These are phyloP conservation scores for Stephanodiscus minutulus DNA, from an alignment of 108 stramenopile genomes.

Conservation along the genomic window DNA sequence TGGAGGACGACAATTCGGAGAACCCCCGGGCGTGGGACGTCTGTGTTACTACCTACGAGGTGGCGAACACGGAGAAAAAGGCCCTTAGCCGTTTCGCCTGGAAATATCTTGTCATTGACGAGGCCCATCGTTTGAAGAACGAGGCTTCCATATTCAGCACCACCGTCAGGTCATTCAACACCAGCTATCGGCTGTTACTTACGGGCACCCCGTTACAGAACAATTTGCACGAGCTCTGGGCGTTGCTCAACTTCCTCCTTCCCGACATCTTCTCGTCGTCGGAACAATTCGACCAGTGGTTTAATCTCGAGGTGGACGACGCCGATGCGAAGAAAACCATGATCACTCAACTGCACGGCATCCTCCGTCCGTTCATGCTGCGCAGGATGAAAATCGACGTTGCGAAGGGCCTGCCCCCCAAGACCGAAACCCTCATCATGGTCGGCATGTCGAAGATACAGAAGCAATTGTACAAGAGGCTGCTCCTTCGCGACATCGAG, in stretches of 20 bases:
- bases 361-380: slow-evolving; percentile 98
- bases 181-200: slow-evolving; percentile 89
- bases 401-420: slow-evolving; percentile 87
- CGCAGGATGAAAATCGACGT: slow-evolving; percentile 96
- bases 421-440: slow-evolving; percentile 92
- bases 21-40: slow-evolving; percentile 91
- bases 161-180: slow-evolving; percentile 88
- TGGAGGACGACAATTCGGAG: slow-evolving; percentile 80
- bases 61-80: slow-evolving; percentile 86
- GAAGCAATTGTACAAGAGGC: slow-evolving; percentile 92
- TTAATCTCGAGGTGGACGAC: slow-evolving; percentile 88
- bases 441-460: slow-evolving; percentile 91
- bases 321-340: slow-evolving; percentile 88
- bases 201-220: slow-evolving; percentile 99
- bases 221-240: slow-evolving; percentile 95
- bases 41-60: slow-evolving; percentile 97
- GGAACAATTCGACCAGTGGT: slow-evolving; percentile 95
- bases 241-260: slow-evolving; percentile 90
- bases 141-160: slow-evolving; percentile 87
- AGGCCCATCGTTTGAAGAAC: slow-evolving; percentile 98
- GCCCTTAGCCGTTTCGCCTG: slow-evolving; percentile 88
- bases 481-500: slow-evolving; percentile 86
- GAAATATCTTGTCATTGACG: slow-evolving; percentile 97
- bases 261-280: slow-evolving; percentile 88
- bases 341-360: slow-evolving; percentile 96